Evolutionary conservation across 768 basidiomycete genomes (phyloP).

Genomic region (Cubamyces lactineus): DNA sequence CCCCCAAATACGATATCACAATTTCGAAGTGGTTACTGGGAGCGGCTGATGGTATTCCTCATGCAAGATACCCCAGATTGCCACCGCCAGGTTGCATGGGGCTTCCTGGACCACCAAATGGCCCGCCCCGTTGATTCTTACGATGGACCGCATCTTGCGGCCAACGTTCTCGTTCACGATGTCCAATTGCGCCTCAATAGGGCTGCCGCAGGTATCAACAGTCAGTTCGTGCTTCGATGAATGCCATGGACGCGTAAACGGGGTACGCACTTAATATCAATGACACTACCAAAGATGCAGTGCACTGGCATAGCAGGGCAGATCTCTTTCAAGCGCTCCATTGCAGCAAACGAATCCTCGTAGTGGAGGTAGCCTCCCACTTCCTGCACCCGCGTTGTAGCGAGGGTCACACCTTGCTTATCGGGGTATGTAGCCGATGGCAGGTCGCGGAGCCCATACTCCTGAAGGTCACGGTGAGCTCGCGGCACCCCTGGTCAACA

Average conservation of each 20-base stretch:
- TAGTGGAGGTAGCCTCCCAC: slow-evolving; percentile 23
- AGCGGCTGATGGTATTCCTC: neutral
- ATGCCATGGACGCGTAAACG: too few species aligned
- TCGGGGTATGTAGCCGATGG: slow-evolving; percentile 29
- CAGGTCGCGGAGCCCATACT: slow-evolving; percentile 23
- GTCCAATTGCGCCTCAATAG: neutral
- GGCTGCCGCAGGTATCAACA: neutral
- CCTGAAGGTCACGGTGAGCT: neutral
- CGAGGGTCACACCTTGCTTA: slow-evolving; percentile 30
- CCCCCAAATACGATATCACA: too few species aligned
- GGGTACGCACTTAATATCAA: neutral
- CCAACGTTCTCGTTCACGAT: neutral
- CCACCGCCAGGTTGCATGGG: slow-evolving; percentile 3
- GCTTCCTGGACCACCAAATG: slow-evolving; percentile 12
- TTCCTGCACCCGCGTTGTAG: slow-evolving; percentile 28
- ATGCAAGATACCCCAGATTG: slow-evolving; percentile 11
- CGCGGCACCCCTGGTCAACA: neutral
- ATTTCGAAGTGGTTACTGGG: too few species aligned
- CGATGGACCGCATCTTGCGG: slow-evolving; percentile 2
- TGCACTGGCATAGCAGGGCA: slow-evolving; percentile 25
- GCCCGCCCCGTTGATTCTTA: neutral
- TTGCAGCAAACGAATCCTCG: slow-evolving; percentile 1
- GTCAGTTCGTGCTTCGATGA: too few species aligned
- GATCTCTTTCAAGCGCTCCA: slow-evolving; percentile 20
- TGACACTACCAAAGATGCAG: slow-evolving; percentile 20